These are phyloP conservation scores for Geotrichum carabidarum DNA, from an alignment of 1,139 yeast genomes.

Conservation along the genomic window DNA sequence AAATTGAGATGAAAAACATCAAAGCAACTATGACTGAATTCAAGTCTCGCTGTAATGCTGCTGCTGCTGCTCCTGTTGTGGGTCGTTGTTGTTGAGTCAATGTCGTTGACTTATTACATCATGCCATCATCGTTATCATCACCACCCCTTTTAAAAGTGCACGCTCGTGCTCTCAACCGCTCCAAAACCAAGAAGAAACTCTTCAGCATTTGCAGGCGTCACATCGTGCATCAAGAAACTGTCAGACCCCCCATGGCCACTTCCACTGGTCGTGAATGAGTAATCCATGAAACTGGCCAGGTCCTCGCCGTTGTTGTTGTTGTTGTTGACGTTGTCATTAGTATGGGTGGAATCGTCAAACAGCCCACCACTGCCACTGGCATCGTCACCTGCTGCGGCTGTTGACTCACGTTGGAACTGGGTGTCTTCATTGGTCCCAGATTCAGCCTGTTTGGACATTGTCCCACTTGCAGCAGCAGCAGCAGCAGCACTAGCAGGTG, in stretches of 20 bases:
- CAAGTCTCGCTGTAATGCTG: too few relatives aligned
- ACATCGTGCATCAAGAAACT: slow-evolving; percentile 12
- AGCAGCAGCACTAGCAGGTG: neutral
- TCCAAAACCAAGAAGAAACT: neutral
- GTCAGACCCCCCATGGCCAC: neutral
- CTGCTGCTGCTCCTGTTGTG: neutral
- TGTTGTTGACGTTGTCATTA: neutral
- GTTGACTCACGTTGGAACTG: neutral
- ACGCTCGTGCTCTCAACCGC: neutral
- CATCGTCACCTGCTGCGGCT: neutral
- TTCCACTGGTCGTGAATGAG: slow-evolving; percentile 1
- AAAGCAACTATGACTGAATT: too few relatives aligned
- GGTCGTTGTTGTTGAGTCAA: neutral
- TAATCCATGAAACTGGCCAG: slow-evolving; percentile 13
- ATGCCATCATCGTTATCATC: neutral
- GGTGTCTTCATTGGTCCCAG: neutral
- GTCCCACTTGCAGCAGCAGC: neutral
- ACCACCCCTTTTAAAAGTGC: neutral
- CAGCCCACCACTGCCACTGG: neutral
- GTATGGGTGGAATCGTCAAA: neutral
- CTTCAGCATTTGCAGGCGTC: neutral
- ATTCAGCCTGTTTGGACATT: neutral
- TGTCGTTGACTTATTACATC: neutral
- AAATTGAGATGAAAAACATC: too few relatives aligned
- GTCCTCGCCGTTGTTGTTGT: slow-evolving; percentile 3